phyloP scores from a whole-genome alignment of 2,329 filamentous ascomycete genomes.

The Cadophora sp. region DNA sequence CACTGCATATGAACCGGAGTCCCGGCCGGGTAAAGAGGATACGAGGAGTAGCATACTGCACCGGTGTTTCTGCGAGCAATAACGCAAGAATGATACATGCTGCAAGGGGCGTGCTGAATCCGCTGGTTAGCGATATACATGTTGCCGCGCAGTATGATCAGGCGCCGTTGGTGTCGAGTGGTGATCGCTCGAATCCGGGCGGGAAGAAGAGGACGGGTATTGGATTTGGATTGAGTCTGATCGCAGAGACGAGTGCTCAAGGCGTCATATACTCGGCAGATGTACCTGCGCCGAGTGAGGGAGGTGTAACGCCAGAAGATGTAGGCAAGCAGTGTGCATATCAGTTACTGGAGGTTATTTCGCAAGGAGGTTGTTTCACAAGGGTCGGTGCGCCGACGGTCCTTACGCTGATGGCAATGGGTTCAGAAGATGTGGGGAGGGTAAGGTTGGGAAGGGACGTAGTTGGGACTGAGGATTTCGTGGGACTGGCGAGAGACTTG shows the following conservation, averaged over 20 bases:
- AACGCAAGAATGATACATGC: conserved; percentile 95
- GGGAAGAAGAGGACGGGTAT: conserved; percentile 76
- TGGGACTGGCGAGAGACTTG: conserved; percentile 83
- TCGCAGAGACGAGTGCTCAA: conserved; percentile 85
- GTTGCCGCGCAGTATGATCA: conserved; percentile 82
- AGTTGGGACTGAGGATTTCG: conserved; percentile 78
- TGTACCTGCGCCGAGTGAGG: conserved; percentile 74
- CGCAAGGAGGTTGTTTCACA: conserved; percentile 82
- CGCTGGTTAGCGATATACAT: conserved; percentile 86
- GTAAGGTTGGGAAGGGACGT: conserved; percentile 83
- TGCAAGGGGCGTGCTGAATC: conserved; percentile 85
- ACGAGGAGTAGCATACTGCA: conserved; percentile 91
- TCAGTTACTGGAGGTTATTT: conserved; percentile 84
- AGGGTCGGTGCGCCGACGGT: conserved; percentile 75
- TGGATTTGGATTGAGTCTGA: conserved; percentile 88
- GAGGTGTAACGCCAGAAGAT: conserved; percentile 87
- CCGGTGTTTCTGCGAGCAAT: conserved; percentile 89
- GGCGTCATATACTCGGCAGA: conserved; percentile 91
- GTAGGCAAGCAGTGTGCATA: conserved; percentile 88
- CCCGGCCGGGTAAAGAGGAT: conserved; percentile 88
- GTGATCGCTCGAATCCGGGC: conserved; percentile 60
- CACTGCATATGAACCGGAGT: conserved; percentile 82
- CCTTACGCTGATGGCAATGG: conserved; percentile 95
- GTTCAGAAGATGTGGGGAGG: conserved; percentile 91
- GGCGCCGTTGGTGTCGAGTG: conserved; percentile 61